Evolutionary conservation across 148 eudicot genomes (phyloP), one percentile per base, ranked within the genome.

Genomic region (Heliamphora exappendiculata): DNA sequence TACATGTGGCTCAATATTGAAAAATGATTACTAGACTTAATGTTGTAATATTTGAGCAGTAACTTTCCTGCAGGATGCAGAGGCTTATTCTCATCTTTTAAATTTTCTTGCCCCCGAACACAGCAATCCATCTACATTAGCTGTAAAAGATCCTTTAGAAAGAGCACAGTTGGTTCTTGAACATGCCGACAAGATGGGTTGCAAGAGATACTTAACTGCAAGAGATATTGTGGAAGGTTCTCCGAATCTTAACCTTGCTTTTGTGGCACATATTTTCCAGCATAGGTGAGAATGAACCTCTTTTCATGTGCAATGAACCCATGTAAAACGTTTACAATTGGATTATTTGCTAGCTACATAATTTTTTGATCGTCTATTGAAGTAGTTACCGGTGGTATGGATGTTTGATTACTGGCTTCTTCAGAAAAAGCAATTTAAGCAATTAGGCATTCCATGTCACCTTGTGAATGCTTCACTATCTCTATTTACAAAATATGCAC

Each of bases 131-230:
- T 78, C 83, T 55, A 90, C 92, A 36, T 75, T 93, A 85, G 78
- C 83, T n/a, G 89, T 83, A 28, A 96, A 86, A 79, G 92, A 96
- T 82, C 85, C 77, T 76, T 80, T 93, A 53, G 80, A 85, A 83
- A 88, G 93, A 86, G 99, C 99, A 37, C 93, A 90, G 71, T 84
- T 96, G 79, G 89, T 96, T 39, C 97, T 96, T 78, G 99, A 96
- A 80, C 99, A 96, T 84, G 98, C 99, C 55, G 99, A 93, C 81
- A 96, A 83, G 84, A 96, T 96, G 99, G 99, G 99, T 22, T 96
- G 99, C 84, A 96, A 93, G 84, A 88, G 99, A 90, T 96, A 96
- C 83, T 84, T 96, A 81, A 96, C 99, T 70, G 97, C 99, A 66
- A 93, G 87, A 82, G 99, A 96, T 85, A 96, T 96, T 79, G 97